Conservation (phyloP, 2,329 filamentous ascomycete species). For the Tolypocladium tropicale region DNA sequence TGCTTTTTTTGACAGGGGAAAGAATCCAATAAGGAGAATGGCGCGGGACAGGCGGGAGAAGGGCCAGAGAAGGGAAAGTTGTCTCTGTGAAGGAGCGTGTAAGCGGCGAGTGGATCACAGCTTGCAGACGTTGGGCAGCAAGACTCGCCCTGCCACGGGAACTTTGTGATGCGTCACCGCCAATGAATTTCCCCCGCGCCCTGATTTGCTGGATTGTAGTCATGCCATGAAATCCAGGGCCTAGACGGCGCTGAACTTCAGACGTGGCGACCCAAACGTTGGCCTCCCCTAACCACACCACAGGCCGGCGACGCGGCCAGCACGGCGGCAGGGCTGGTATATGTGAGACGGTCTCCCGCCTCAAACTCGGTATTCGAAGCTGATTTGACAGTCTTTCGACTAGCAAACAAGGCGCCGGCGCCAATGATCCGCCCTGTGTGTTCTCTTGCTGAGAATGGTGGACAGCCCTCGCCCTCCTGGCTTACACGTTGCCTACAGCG, state of each 20-base stretch:
- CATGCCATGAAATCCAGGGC: background rate
- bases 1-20: background rate
- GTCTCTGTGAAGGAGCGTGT: background rate
- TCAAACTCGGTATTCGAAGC: background rate
- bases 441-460: background rate
- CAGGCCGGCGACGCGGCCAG: background rate
- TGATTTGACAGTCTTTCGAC: background rate
- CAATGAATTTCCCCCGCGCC: constrained; percentile 16
- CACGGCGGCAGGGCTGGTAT: background rate
- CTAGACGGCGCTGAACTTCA: background rate
- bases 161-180: background rate
- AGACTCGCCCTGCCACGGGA: constrained; percentile 5
- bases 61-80: background rate
- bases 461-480: background rate
- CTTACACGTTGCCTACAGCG: background rate
- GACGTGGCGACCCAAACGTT: background rate
- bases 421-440: background rate
- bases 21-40: background rate
- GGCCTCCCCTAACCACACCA: background rate
- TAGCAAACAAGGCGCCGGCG: background rate
- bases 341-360: background rate
- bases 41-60: background rate
- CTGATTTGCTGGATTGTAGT: background rate
- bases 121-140: constrained; percentile 14
- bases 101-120: constrained; percentile 1